Base-by-base conservation (phyloP, 2,329 filamentous ascomycete species). In the Alternaria gaisen region DNA sequence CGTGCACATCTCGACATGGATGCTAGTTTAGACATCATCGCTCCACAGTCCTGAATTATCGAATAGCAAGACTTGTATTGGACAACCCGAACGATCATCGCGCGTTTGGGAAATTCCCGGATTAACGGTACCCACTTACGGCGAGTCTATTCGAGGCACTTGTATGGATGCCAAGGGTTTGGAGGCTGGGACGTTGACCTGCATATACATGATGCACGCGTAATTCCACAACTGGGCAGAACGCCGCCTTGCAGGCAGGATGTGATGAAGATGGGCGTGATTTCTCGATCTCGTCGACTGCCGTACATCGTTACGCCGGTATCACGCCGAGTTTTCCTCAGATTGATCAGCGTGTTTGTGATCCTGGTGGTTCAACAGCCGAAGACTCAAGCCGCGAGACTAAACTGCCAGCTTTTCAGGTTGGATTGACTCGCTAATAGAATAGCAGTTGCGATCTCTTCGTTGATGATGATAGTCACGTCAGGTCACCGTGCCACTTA, bases 161-260 rank as follows among this genome's bases (percentile, higher is more conserved):
- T 41, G 40, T 46, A 44, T 58, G 56, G 40, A 32, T 51, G 64
- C 60, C 64, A 60, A 65, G 66, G 58, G 55, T 51, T 50, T 48
- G 20, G 42, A 36, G 16, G 40, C 40, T 58, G 53, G 43, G 50
- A 50, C 36, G 54, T 47, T 24, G 36, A 40, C 38, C 53, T 43
- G 46, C 56, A 34, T 57, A 9, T 56, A 50, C 26, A 54, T 54
- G 52, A 32, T 46, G 52, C 52, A 43, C 16, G 52, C 32, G 46
- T 38, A 36, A 38, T 38, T 28, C 50, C 36, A 38, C n/a, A 30
- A 52, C 20, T 26, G 36, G 22, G 22, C 22, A 52, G 38, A 41
- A 11, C 6, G 34, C 36, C 34, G 34, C 24, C 12, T 16, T 36
- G 32, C 12, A 36, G 12, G 28, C 32, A 16, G 32, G 40, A 16